phyloP scores from a whole-genome alignment of 768 basidiomycete genomes.

The Lenzites betulinus region DNA sequence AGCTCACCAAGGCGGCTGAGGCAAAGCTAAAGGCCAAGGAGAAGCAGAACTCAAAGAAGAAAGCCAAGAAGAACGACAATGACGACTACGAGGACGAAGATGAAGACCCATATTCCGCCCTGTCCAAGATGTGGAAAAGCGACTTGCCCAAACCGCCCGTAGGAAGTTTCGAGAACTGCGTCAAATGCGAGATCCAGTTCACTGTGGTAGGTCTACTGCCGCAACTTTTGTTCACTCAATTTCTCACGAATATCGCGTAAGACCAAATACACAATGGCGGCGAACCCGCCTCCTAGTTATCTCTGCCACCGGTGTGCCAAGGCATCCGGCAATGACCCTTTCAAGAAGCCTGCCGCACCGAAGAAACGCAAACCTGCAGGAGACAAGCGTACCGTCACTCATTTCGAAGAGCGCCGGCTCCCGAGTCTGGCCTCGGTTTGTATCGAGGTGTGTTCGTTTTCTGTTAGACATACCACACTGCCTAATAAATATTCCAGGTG shows the following conservation, averaged over 20 bases:
- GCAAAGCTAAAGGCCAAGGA: slow-evolving; percentile 45
- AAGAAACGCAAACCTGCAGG: slow-evolving; percentile 62
- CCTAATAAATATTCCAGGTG: slow-evolving; percentile 47
- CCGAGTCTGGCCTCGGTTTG: slow-evolving; percentile 78
- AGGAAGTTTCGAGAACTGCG: slow-evolving; percentile 82
- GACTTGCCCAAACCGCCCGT: slow-evolving; percentile 57
- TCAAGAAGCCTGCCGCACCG: slow-evolving; percentile 72
- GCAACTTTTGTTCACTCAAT: not conserved
- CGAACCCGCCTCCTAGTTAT: slow-evolving; percentile 68
- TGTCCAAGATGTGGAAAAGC: slow-evolving; percentile 49
- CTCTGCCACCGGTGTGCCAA: slow-evolving; percentile 88
- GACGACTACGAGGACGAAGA: slow-evolving; percentile 48
- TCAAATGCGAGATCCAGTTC: slow-evolving; percentile 79
- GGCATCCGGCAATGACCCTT: slow-evolving; percentile 75
- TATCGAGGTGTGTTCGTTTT: slow-evolving; percentile 57
- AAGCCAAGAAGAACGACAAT: slow-evolving; percentile 46
- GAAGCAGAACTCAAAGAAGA: slow-evolving; percentile 43
- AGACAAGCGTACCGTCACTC: slow-evolving; percentile 68
- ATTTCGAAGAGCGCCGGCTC: slow-evolving; percentile 70
- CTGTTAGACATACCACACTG: not conserved
- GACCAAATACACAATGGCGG: slow-evolving; percentile 87
- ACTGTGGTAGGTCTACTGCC: slow-evolving; percentile 66
- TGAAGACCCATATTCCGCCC: slow-evolving; percentile 68
- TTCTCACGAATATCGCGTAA: slow-evolving; percentile 31
- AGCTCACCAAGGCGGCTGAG: slow-evolving; percentile 46